Evolutionary conservation across 2,329 filamentous ascomycete species (phyloP).

Genomic region (Ceratocystis ficicola): DNA sequence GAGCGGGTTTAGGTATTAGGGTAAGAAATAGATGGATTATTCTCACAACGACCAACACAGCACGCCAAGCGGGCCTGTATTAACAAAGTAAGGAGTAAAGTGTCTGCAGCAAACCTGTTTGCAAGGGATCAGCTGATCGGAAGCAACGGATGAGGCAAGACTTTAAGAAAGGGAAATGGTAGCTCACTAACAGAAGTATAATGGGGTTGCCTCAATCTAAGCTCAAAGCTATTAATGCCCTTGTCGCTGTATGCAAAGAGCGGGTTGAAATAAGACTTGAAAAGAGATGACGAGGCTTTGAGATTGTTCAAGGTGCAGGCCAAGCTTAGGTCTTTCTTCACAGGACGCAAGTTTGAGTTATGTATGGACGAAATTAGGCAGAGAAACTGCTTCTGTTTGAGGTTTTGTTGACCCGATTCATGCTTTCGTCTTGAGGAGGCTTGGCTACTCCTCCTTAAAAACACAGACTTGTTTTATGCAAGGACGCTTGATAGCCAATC

Average conservation of each 20-base stretch:
- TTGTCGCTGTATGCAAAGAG: neutral
- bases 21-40: neutral
- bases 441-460: neutral
- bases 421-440: neutral
- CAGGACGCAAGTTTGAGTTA: neutral
- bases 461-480: neutral
- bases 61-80: neutral
- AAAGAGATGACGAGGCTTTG: neutral
- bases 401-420: neutral
- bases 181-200: neutral
- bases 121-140: conserved; percentile 3
- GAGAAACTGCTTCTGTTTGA: conserved; percentile 3
- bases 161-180: neutral
- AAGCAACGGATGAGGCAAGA: neutral
- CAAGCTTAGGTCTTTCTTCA: too few species aligned
- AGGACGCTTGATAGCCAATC: neutral
- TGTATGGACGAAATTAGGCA: neutral
- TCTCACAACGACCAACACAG: too few species aligned
- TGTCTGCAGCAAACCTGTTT: neutral
- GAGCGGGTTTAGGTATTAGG: too few species aligned
- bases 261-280: neutral
- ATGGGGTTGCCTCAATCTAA: neutral
- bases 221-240: neutral
- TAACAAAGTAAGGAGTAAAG: neutral
- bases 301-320: neutral